A percentile compares a stretch with the other conserved stretches of the same genome.
Evolutionary conservation across 768 basidiomycete species (phyloP).

Genomic region (Lentinula lateritia): DNA sequence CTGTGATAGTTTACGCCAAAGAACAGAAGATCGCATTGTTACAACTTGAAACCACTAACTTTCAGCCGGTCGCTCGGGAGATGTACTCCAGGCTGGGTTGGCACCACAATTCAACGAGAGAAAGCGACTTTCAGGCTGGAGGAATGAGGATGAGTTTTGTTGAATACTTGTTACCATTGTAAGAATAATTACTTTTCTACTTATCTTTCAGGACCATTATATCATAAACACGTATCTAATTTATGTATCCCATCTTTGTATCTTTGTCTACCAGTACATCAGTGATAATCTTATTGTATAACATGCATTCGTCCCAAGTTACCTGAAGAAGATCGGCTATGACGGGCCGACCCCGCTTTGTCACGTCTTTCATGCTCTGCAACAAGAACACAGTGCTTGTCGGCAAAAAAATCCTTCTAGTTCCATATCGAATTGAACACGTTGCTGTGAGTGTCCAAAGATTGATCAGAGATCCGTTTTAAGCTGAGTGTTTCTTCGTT

Average conservation of each 20-base stretch:
- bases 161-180: background rate
- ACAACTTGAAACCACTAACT: slow-evolving; percentile 2
- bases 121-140: slow-evolving; percentile 2
- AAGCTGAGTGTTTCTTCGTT: background rate
- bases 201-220: background rate
- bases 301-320: background rate
- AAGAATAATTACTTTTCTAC: background rate
- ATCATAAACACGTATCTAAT: background rate
- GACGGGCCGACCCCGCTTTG: background rate
- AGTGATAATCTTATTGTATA: background rate
- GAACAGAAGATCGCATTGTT: background rate
- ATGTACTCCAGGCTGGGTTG: background rate
- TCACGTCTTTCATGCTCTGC: background rate
- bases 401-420: slow-evolving; percentile 64
- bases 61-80: slow-evolving; percentile 2
- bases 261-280: background rate
- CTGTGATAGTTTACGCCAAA: background rate
- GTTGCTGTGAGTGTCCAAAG: slow-evolving; percentile 31
- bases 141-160: slow-evolving; percentile 2
- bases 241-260: background rate
- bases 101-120: background rate
- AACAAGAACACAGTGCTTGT: slow-evolving; percentile 65
- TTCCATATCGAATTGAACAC: slow-evolving; percentile 69
- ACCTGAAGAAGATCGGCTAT: background rate
- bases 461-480: background rate